Evolutionary conservation across 2,329 filamentous ascomycete species (phyloP).

Genomic region (Pseudocercospora eumusae): DNA sequence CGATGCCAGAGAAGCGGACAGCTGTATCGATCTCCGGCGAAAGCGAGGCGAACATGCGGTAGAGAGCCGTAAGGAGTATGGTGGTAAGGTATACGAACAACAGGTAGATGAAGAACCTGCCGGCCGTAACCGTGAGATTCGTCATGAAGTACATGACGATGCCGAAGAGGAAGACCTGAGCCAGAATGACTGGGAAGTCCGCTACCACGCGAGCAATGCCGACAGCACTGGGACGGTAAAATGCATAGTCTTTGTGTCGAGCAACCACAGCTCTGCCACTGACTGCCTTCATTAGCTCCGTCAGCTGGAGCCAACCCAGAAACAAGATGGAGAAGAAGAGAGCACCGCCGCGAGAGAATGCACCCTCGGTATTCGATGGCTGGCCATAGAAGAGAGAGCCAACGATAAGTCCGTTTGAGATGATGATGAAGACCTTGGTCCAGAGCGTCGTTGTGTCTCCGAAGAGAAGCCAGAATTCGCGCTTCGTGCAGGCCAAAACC

Average conservation of each 20-base stretch:
- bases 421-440: conserved; percentile 77
- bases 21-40: conserved; percentile 67
- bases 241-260: conserved; percentile 68
- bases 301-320: conserved; percentile 70
- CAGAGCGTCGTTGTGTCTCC: conserved; percentile 74
- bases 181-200: conserved; percentile 62
- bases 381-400: conserved; percentile 76
- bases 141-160: conserved; percentile 68
- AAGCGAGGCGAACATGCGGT: conserved; percentile 66
- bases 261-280: conserved; percentile 68
- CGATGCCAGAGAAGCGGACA: conserved; percentile 64
- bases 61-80: conserved; percentile 63
- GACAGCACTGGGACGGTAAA: conserved; percentile 69
- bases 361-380: conserved; percentile 59
- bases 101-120: conserved; percentile 67
- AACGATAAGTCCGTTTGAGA: conserved; percentile 73
- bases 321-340: conserved; percentile 69
- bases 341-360: conserved; percentile 64
- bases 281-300: conserved; percentile 76
- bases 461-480: conserved; percentile 76
- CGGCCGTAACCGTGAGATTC: conserved; percentile 58
- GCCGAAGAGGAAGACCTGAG: conserved; percentile 61
- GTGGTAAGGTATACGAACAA: conserved; percentile 65
- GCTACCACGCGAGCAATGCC: conserved; percentile 62
- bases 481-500: conserved; percentile 66